These are phyloP conservation scores for Neolentinus lepideus DNA, from an alignment of 1,284 basidiomycete genomes.

Conservation along the genomic window DNA sequence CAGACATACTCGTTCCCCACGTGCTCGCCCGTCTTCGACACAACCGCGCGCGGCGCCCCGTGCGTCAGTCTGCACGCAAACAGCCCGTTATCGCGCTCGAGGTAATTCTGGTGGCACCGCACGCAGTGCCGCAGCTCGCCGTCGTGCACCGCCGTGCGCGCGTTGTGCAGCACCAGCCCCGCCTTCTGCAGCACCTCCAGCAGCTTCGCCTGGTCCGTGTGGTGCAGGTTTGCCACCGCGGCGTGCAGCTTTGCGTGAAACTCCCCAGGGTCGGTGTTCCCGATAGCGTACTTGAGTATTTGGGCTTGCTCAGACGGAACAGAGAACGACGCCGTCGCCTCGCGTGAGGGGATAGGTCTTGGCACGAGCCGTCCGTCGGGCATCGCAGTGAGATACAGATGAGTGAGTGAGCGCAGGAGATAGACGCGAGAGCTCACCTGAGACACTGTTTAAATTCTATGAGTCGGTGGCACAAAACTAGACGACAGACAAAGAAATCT, in stretches of 20 bases:
- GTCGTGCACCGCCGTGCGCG: background rate
- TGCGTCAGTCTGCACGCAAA: background rate
- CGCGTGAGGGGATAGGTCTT: background rate
- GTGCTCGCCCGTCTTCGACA: background rate
- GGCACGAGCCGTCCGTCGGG: background rate
- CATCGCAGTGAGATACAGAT: background rate
- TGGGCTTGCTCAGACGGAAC: background rate
- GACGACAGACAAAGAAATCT: too few relatives aligned
- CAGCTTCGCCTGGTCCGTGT: background rate
- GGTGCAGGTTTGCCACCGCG: background rate
- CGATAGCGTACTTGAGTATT: background rate
- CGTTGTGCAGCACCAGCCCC: background rate
- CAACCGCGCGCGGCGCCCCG: background rate
- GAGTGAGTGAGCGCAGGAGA: background rate
- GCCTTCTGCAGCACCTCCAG: background rate
- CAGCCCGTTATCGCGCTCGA: background rate
- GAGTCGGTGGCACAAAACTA: too few relatives aligned
- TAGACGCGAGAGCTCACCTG: too few relatives aligned
- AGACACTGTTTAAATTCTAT: too few relatives aligned
- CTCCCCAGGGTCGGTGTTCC: slow-evolving; percentile 14
- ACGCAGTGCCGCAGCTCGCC: background rate
- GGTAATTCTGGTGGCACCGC: background rate
- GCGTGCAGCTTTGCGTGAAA: background rate
- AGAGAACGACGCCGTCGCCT: background rate
- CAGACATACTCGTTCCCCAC: background rate